A percentile compares a stretch with the other conserved stretches of the same genome.
These are phyloP conservation scores for Pichia kudriavzevii DNA, from an alignment of 1,139 yeast species.

Conservation along the genomic window DNA sequence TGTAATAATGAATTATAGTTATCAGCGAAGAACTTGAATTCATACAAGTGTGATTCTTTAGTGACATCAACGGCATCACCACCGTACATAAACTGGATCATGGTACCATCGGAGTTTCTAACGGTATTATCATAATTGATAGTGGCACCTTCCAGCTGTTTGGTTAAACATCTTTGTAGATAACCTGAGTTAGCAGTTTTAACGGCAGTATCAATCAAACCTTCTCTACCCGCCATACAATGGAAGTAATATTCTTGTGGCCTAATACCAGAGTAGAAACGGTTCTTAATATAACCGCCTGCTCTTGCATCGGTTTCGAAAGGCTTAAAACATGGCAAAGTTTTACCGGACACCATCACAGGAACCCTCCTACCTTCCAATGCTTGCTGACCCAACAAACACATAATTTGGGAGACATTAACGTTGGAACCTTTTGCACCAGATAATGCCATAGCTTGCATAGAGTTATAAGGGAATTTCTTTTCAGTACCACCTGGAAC, in stretches of 20 bases:
- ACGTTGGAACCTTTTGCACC: conserved; percentile 99
- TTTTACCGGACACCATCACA: conserved; percentile 97
- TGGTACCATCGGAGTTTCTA: conserved; percentile 90
- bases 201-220: conserved; percentile 98
- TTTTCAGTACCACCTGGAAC: conserved; percentile 96
- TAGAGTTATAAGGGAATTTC: conserved; percentile 88
- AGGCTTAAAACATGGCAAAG: conserved; percentile 93
- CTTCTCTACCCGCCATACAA: conserved; percentile 99
- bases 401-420: conserved; percentile 98
- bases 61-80: conserved; percentile 96
- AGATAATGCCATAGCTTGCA: conserved; percentile 98
- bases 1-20: conserved; percentile 81
- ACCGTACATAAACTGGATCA: conserved; percentile 93
- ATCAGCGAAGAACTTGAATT: conserved; percentile 87
- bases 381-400: conserved; percentile 98
- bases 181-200: conserved; percentile 98
- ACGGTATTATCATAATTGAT: conserved; percentile 91
- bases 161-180: conserved; percentile 95
- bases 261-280: conserved; percentile 95
- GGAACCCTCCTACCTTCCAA: conserved; percentile 99
- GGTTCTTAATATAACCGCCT: conserved; percentile 95
- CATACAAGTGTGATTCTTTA: conserved; percentile 88
- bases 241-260: conserved; percentile 99
- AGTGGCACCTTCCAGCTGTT: conserved; percentile 96
- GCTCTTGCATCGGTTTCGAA: conserved; percentile 97